Evolutionary conservation across 1,284 basidiomycete genomes (phyloP), one percentile per base, ranked within the genome.

Genomic region (Puccinia brachypodii): DNA sequence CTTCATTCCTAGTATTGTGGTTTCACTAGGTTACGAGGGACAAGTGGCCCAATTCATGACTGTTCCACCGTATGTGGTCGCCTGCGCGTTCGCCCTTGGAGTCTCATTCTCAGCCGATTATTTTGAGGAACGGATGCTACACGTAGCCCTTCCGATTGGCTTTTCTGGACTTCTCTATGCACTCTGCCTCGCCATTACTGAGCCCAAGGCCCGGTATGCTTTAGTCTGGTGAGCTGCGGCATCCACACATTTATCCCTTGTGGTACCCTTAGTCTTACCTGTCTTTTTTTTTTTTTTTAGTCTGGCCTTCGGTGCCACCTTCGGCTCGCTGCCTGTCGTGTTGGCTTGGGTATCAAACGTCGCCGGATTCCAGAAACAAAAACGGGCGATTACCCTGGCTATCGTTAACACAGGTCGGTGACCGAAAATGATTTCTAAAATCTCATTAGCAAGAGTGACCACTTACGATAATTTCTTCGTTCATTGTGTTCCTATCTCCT

Each of bases 11-110:
- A 87, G 87, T 3, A 83, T 88, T 40, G 85, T 87, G 56, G 85
- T 84, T 11, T 83, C 86, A 68, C 83, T 88, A 71, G 87, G 87
- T 9, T 87, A 87, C 84, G 85, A 83, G 25, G 88, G 88, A 16
- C 86, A 85, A 84, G 83, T 76, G 25, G 85, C 86, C 50, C 88
- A 89, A 83, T 89, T 87, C 85, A 87, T 88, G 86, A 89, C 88
- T n/a, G 88, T 88, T 82, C 88, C 88, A 13, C 85, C 88, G 60
- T 88, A 88, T 83, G 87, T 87, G 3, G 33, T 64, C n/a, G 87
- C 87, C 0, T 86, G 88, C 58, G 84, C 87, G 31, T 87, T 84
- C 77, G 86, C 88, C 83, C 83, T 86, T 25, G 82, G 84, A 42
- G 85, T 88, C 77, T 87, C 85, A 60, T 83, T 87, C 82, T 78